phyloP scores from a whole-genome alignment of 1,139 yeast genomes.

The Yamadazyma dendronema region DNA sequence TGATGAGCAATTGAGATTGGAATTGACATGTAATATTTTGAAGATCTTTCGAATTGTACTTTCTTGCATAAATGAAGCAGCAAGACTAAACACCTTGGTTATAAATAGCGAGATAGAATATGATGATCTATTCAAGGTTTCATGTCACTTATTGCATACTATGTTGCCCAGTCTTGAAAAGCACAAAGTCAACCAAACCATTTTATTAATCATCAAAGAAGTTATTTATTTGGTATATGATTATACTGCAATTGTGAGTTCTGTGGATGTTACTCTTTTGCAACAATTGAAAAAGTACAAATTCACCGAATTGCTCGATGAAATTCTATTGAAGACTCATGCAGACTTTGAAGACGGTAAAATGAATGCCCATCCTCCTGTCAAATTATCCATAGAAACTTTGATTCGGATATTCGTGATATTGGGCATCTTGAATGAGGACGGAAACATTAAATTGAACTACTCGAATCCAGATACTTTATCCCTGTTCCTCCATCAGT shows the following conservation, averaged over 20 bases:
- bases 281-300: conserved; percentile 17
- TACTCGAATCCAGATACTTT: conserved; percentile 8
- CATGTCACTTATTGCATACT: conserved; percentile 20
- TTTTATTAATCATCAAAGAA: conserved; percentile 27
- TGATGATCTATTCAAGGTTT: conserved; percentile 4
- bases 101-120: conserved; percentile 4
- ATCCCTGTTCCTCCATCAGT: conserved; percentile 9
- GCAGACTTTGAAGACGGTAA: conserved; percentile 13
- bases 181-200: conserved; percentile 17
- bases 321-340: conserved; percentile 10
- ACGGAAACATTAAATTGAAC: conserved; percentile 14
- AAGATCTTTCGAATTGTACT: conserved; percentile 18
- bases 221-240: conserved; percentile 25
- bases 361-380: conserved; percentile 17
- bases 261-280: conserved; percentile 1
- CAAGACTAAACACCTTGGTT: conserved; percentile 2
- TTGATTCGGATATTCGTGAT: conserved; percentile 25
- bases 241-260: conserved; percentile 7
- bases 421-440: conserved; percentile 23
- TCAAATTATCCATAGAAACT: conserved; percentile 30
- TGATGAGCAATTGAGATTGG: conserved; percentile 26
- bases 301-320: conserved; percentile 22
- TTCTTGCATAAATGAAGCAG: conserved; percentile 14
- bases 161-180: conserved; percentile 18
- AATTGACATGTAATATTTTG: conserved; percentile 29